Conservation (phyloP, 305 asterid genomes). For the Salvia sclarea region DNA sequence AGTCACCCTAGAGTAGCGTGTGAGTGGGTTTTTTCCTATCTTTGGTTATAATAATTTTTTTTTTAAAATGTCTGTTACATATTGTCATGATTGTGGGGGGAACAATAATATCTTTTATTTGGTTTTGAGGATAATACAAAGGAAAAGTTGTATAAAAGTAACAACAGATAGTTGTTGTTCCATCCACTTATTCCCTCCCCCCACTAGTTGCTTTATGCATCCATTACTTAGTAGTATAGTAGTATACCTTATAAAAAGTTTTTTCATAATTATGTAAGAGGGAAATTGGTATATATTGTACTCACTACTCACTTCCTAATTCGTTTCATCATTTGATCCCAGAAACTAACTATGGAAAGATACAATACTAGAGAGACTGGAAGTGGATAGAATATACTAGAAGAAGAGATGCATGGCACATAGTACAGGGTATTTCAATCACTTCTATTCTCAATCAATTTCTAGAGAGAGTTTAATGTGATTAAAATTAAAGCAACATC, state of each 20-base stretch:
- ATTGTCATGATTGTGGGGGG: neutral
- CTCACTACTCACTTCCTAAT: no score
- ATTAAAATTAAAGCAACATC: neutral
- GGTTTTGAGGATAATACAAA: neutral
- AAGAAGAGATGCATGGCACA: neutral
- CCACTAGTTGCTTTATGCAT: no score
- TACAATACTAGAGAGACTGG: no score
- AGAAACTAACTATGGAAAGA: no score
- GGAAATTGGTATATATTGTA: no score
- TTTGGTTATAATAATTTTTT: no score
- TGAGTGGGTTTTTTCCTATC: no score
- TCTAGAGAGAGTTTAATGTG: neutral
- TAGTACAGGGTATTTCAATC: constrained; percentile 2
- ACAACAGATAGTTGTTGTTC: neutral
- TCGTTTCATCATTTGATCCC: no score
- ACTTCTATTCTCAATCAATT: constrained; percentile 5
- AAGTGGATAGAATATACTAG: neutral
- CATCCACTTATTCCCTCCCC: neutral
- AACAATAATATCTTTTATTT: neutral
- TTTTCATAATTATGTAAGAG: no score
- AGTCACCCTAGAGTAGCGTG: no score
- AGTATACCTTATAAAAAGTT: no score
- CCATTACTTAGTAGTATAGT: no score
- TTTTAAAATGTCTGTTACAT: neutral
- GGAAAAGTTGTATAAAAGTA: neutral